Percentiles rank a stretch among this genome's conserved stretches.
Evolutionary conservation across 306 rosid species (phyloP).

Genomic region (Cucumis hystrix): DNA sequence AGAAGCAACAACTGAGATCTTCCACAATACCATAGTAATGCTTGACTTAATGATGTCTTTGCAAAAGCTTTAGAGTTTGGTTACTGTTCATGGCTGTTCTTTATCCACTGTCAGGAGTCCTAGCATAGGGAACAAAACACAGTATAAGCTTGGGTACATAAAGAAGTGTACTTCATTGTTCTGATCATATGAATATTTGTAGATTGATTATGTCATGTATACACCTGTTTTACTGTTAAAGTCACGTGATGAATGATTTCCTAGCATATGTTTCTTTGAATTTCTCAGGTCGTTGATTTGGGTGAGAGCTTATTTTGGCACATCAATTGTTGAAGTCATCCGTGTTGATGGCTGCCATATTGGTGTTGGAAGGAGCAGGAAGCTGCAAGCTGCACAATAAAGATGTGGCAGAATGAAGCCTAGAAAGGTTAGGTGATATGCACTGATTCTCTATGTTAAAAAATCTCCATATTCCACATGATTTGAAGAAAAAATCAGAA

Average conservation of each 20-base stretch:
- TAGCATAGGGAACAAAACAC: not conserved
- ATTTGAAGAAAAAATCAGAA: not conserved
- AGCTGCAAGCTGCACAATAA: not conserved
- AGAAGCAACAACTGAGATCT: not conserved
- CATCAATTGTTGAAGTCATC: not conserved
- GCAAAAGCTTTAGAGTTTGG: not conserved
- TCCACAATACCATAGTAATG: not conserved
- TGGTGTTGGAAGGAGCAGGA: not conserved
- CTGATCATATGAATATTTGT: not conserved
- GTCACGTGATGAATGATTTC: not conserved
- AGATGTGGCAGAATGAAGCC: not conserved
- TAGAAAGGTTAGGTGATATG: not conserved
- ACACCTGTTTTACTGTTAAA: too few relatives aligned
- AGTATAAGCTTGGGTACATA: not conserved
- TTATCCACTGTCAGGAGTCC: not conserved
- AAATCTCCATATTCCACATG: not conserved
- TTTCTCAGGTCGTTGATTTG: not conserved
- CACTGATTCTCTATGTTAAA: not conserved
- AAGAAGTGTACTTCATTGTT: not conserved
- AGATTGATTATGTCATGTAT: not conserved
- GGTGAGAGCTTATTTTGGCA: not conserved
- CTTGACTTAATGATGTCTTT: not conserved
- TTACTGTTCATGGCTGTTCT: not conserved
- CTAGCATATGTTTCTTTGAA: not conserved
- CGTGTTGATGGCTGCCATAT: not conserved